phyloP scores from a whole-genome alignment of 108 stramenopile species.

The Cyclotella choctawhatcheeana region DNA sequence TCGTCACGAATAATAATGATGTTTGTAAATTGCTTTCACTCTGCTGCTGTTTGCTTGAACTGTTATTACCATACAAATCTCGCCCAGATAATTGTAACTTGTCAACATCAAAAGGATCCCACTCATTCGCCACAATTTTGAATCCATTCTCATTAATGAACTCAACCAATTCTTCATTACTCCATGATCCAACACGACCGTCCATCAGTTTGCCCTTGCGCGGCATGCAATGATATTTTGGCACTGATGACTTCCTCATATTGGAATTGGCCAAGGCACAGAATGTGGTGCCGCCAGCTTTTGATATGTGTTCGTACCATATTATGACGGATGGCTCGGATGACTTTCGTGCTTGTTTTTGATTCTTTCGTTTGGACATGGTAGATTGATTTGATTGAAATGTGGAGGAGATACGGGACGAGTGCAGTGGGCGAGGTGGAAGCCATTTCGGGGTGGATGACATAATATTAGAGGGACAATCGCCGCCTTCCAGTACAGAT shows the following conservation, averaged over 20 bases:
- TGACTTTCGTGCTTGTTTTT: background rate
- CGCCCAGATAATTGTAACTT: constrained; percentile 21
- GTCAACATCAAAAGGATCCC: constrained; percentile 46
- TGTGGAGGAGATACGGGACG: background rate
- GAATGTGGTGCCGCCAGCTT: constrained; percentile 56
- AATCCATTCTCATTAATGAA: constrained; percentile 9
- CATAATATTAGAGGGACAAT: constrained; percentile 38
- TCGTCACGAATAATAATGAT: constrained; percentile 43
- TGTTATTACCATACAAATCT: constrained; percentile 3
- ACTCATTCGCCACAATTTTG: constrained; percentile 50
- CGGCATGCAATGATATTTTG: constrained; percentile 60
- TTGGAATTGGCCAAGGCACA: constrained; percentile 47
- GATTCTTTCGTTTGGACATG: background rate
- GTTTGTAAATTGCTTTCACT: background rate
- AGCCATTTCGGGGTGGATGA: constrained; percentile 20
- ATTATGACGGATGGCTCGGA: constrained; percentile 4
- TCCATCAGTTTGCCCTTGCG: constrained; percentile 17
- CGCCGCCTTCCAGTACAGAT: constrained; percentile 18
- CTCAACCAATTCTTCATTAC: constrained; percentile 24
- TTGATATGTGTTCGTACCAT: constrained; percentile 56
- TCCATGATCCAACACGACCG: constrained; percentile 49
- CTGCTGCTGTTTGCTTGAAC: background rate
- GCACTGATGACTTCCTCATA: constrained; percentile 23
- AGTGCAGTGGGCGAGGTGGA: constrained; percentile 32
- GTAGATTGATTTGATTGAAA: constrained; percentile 3